Evolutionary conservation across 177 flowering plant species (phyloP).

Genomic region (Vitis hybrid): DNA sequence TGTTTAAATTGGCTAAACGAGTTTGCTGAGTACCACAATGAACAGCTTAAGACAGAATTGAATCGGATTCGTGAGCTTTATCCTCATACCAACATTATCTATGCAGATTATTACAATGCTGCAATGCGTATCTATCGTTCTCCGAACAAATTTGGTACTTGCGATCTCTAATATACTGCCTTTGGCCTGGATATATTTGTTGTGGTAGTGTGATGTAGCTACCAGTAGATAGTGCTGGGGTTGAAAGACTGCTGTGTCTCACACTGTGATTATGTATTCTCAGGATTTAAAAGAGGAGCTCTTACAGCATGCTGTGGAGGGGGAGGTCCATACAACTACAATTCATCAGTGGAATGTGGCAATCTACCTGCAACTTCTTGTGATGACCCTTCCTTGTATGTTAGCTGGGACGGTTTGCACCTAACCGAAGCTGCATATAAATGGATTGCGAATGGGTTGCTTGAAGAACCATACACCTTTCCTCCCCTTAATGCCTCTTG

Average conservation of each 20-base stretch:
- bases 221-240: neutral
- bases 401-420: slow-evolving; percentile 55
- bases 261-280: neutral
- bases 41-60: slow-evolving; percentile 25
- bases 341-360: slow-evolving; percentile 19
- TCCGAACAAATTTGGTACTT: slow-evolving; percentile 19
- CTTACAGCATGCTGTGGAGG: slow-evolving; percentile 31
- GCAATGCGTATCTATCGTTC: slow-evolving; percentile 6
- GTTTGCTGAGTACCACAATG: slow-evolving; percentile 34
- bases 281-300: slow-evolving; percentile 16
- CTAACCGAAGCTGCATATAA: slow-evolving; percentile 37
- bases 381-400: slow-evolving; percentile 32
- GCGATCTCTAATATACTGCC: neutral
- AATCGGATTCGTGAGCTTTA: slow-evolving; percentile 15
- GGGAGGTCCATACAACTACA: slow-evolving; percentile 29
- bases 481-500: slow-evolving; percentile 3
- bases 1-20: slow-evolving; percentile 34
- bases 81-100: slow-evolving; percentile 28
- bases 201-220: no score
- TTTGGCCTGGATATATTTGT: neutral
- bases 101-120: slow-evolving; percentile 28
- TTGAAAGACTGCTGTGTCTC: no score
- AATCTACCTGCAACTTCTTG: slow-evolving; percentile 13
- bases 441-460: slow-evolving; percentile 18
- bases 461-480: slow-evolving; percentile 12